Conservation (phyloP, 129 eudicot species). For the Daucus carota region DNA sequence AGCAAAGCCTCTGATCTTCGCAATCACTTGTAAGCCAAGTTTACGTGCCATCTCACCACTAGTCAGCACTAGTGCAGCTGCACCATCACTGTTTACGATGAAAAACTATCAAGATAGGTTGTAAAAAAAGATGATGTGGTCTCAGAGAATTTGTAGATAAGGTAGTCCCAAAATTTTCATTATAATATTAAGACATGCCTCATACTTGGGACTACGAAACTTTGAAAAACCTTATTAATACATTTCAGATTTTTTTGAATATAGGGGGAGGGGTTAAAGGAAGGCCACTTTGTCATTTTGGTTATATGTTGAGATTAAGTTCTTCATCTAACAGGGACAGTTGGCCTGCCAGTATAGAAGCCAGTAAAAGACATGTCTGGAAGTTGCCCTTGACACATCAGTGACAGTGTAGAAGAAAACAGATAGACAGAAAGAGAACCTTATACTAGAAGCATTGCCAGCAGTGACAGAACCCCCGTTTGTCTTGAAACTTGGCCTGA, state of each 20-base stretch:
- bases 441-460: conserved; percentile 89
- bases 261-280: background rate
- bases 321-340: background rate
- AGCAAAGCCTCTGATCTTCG: conserved; percentile 70
- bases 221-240: background rate
- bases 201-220: background rate
- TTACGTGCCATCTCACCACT: conserved; percentile 76
- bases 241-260: background rate
- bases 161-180: background rate
- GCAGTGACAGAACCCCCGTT: conserved; percentile 92
- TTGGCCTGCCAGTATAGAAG: background rate
- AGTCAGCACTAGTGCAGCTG: conserved; percentile 88
- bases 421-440: conserved; percentile 31
- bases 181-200: background rate
- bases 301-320: background rate
- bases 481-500: conserved; percentile 79
- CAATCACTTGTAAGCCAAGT: conserved; percentile 73
- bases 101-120: conserved; percentile 1
- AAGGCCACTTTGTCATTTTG: background rate
- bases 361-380: background rate
- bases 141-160: background rate
- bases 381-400: background rate
- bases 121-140: background rate
- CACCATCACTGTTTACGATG: conserved; percentile 71
- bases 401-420: background rate